Conservation (phyloP, 2,329 filamentous ascomycete species). For the Fusarium chlamydosporum region DNA sequence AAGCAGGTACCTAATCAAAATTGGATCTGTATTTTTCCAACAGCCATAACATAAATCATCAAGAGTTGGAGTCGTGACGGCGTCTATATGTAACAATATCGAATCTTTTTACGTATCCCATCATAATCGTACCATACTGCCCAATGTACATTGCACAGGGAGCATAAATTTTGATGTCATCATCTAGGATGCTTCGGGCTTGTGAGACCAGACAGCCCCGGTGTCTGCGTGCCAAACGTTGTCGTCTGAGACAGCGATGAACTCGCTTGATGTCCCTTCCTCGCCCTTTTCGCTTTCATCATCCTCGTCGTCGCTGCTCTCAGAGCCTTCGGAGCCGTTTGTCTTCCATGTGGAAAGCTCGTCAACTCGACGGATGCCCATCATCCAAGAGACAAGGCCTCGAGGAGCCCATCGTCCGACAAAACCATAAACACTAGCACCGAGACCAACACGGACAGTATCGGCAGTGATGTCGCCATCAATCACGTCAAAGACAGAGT, state of each 20-base stretch:
- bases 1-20: slow-evolving; percentile 7
- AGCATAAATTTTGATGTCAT: slow-evolving; percentile 31
- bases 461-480: slow-evolving; percentile 72
- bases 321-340: slow-evolving; percentile 57
- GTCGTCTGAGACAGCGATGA: slow-evolving; percentile 64
- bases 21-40: slow-evolving; percentile 28
- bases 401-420: slow-evolving; percentile 85
- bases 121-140: slow-evolving; percentile 45
- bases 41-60: slow-evolving; percentile 26
- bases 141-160: slow-evolving; percentile 26
- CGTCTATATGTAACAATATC: slow-evolving; percentile 51
- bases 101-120: slow-evolving; percentile 47
- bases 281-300: slow-evolving; percentile 54
- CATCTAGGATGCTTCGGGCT: slow-evolving; percentile 44
- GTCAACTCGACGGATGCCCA: slow-evolving; percentile 79
- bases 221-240: slow-evolving; percentile 60
- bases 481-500: slow-evolving; percentile 91
- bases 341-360: slow-evolving; percentile 69
- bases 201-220: slow-evolving; percentile 62
- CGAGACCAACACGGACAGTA: slow-evolving; percentile 84
- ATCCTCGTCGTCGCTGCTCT: slow-evolving; percentile 55
- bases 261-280: slow-evolving; percentile 59
- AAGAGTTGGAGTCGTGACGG: slow-evolving; percentile 51
- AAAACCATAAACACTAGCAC: slow-evolving; percentile 85
- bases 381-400: slow-evolving; percentile 90